Evolutionary conservation across 148 eudicot genomes (phyloP), one percentile per base, ranked within the genome.

Genomic region (Limonium bicolor): DNA sequence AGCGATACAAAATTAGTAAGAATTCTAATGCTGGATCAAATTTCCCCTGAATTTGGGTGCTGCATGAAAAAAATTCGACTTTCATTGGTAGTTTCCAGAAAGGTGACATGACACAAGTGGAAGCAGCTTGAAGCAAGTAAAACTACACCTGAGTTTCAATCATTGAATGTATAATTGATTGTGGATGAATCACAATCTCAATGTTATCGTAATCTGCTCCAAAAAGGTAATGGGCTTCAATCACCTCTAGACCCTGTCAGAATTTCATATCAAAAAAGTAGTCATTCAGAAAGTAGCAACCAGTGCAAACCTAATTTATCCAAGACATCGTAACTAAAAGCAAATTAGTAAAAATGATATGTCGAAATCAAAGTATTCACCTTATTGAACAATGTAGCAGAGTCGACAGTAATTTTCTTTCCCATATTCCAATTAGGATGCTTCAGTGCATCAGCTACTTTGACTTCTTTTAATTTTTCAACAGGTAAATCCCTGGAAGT

Each of bases 361-460:
- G n/a, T 51, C 22, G 27, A 60, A 36, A 14, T 5, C 17, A 46
- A 18, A 21, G 34, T n/a, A 20, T 5, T 6, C 27, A 81, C 99
- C 90, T 92, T 92, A 49, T 92, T 92, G 74, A 92, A 92, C 46
- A 85, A 79, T 17, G 99, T 92, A 11, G 99, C 95, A 16, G 99
- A 92, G 67, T 92, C 99, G 33, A 92, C 90, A 2, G 99, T 92
- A 36, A 92, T 82, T 63, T 92, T 92, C 65, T 78, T 92, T 20
- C 99, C 99, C 99, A 92, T 92, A 52, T 37, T 81, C 99, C 99
- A 92, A 53, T 78, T 92, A 18, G 99, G 99, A 78, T 92, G 99
- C 64, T 92, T 92, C 71, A 92, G 65, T 38, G 99, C 99, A 81
- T 86, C 94, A 22, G 99, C 80, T 41, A 85, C 99, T 67, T 71